phyloP scores from a whole-genome alignment of 148 eudicot genomes.

The Talinum fruticosum region DNA sequence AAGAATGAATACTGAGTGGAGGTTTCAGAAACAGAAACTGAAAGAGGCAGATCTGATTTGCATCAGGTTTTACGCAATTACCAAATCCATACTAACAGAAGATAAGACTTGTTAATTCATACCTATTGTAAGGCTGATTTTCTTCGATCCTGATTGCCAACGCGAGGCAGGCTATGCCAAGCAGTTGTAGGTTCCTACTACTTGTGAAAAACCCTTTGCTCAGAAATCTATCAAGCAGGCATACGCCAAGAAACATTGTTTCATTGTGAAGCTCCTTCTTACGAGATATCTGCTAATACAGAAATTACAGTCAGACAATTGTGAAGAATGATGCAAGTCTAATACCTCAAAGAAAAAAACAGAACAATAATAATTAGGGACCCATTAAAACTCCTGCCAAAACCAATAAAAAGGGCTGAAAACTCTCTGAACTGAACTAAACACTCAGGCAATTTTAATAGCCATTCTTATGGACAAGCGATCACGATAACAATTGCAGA shows the following conservation, averaged over 20 bases:
- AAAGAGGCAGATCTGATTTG: no score
- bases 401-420: no score
- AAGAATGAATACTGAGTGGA: background rate
- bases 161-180: constrained; percentile 89
- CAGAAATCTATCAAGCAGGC: constrained; percentile 73
- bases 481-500: background rate
- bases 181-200: constrained; percentile 65
- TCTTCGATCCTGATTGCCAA: constrained; percentile 94
- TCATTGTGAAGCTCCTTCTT: constrained; percentile 64
- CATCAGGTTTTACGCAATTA: background rate
- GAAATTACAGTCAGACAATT: background rate
- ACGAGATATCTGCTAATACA: constrained; percentile 52
- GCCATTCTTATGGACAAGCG: background rate
- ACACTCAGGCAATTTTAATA: background rate
- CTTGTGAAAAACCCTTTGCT: constrained; percentile 78
- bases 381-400: background rate
- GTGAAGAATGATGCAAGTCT: background rate
- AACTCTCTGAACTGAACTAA: background rate
- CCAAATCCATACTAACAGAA: background rate
- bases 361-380: background rate
- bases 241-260: constrained; percentile 78
- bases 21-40: background rate
- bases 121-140: constrained; percentile 91
- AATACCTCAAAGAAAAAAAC: background rate
- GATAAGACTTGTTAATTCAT: constrained; percentile 2